Percentiles rank a stretch among this genome's conserved stretches.
phyloP scores from a whole-genome alignment of 768 basidiomycete species.

The Erythrobasidium yunnanense region DNA sequence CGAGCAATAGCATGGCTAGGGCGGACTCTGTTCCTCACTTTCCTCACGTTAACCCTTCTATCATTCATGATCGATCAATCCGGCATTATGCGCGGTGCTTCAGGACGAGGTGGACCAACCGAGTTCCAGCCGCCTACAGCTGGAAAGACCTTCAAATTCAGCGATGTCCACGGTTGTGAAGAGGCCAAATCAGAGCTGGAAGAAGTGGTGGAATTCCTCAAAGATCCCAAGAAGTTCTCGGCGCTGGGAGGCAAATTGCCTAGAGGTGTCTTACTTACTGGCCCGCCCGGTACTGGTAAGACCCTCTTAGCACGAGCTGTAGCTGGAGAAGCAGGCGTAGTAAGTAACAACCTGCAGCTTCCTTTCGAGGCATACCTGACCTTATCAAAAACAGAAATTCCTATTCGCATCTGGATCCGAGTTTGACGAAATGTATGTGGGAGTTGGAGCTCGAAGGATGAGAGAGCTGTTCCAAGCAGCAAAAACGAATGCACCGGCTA shows the following conservation, averaged over 20 bases:
- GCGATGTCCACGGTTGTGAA: constrained; percentile 92
- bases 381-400: constrained; percentile 52
- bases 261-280: constrained; percentile 67
- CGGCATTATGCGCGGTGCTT: constrained; percentile 76
- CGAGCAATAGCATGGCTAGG: constrained; percentile 39
- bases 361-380: too few species aligned
- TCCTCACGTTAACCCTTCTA: constrained; percentile 64
- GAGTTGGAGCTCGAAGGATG: constrained; percentile 79
- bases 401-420: constrained; percentile 93
- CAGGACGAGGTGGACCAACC: constrained; percentile 44
- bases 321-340: constrained; percentile 90
- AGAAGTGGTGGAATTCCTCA: constrained; percentile 62
- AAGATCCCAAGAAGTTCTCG: constrained; percentile 80
- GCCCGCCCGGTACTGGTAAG: constrained; percentile 63
- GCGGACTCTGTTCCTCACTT: constrained; percentile 11
- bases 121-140: constrained; percentile 45
- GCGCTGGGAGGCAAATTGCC: constrained; percentile 86
- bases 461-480: constrained; percentile 89
- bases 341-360: constrained; percentile 31
- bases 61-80: constrained; percentile 86
- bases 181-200: constrained; percentile 69
- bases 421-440: constrained; percentile 91
- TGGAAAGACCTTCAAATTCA: constrained; percentile 75
- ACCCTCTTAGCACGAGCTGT: constrained; percentile 95
- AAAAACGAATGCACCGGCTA: constrained; percentile 87